Evolutionary conservation across 2,329 filamentous ascomycete species (phyloP).

Genomic region (Scedosporium aurantiacum): DNA sequence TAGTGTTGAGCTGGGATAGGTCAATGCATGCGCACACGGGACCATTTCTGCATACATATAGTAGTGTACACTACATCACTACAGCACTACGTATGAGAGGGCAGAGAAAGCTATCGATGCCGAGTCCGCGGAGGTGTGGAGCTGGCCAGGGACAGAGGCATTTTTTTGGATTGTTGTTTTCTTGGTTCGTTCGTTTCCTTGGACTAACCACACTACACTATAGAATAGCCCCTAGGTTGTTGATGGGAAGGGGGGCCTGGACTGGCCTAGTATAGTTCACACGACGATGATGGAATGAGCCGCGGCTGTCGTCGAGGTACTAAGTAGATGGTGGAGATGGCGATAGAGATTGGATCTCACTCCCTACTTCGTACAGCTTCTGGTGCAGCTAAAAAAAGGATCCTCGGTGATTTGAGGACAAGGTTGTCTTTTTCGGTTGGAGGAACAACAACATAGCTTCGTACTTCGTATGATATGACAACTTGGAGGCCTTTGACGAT

Average conservation of each 20-base stretch:
- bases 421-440: neutral
- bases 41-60: neutral
- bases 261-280: too few relatives aligned
- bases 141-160: neutral
- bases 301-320: too few relatives aligned
- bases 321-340: too few relatives aligned
- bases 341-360: too few relatives aligned
- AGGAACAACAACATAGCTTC: neutral
- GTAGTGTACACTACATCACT: neutral
- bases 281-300: too few relatives aligned
- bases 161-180: neutral
- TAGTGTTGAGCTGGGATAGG: neutral
- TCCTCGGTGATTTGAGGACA: neutral
- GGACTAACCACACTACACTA: too few relatives aligned
- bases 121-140: neutral
- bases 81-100: neutral
- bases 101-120: neutral
- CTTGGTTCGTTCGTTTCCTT: too few relatives aligned
- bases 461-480: neutral
- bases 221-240: too few relatives aligned
- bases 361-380: neutral
- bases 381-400: neutral
- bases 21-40: conserved; percentile 1
- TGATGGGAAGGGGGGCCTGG: too few relatives aligned
- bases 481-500: neutral